Conservation (phyloP, 192 early-diverging fungal species). For the Linnemannia hyalina region DNA sequence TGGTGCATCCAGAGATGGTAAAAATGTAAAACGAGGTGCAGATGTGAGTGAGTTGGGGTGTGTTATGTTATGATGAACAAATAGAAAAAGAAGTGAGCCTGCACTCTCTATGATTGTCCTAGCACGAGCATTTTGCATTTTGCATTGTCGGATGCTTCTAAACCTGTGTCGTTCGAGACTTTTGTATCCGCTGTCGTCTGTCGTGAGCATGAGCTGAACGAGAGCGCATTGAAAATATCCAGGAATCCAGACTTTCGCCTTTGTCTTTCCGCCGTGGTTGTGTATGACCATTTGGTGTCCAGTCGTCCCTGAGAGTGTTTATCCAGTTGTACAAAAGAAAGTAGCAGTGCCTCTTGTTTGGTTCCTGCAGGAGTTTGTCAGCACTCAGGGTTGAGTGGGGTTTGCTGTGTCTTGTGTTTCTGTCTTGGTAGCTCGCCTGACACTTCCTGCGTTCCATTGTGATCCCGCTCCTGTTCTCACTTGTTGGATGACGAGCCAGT, state of each 20-base stretch:
- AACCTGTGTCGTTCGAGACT: background rate
- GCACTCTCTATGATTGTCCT: background rate
- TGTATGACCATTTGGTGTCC: background rate
- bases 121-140: conserved; percentile 10
- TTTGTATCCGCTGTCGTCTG: background rate
- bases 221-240: background rate
- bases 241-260: background rate
- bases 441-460: background rate
- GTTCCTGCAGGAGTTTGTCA: background rate
- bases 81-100: background rate
- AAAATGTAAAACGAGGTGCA: background rate
- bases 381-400: background rate
- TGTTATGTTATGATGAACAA: conserved; percentile 6
- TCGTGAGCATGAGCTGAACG: background rate
- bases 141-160: background rate
- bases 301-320: background rate
- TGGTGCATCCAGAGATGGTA: background rate
- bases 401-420: background rate
- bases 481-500: background rate
- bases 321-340: background rate
- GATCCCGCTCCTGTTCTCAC: background rate
- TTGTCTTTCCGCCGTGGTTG: background rate
- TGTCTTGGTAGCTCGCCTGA: background rate
- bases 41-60: background rate
- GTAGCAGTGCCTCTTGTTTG: background rate